These are phyloP conservation scores for Chamaecyparis obtusa DNA, from an alignment of 75 land plant species.

Conservation along the genomic window DNA sequence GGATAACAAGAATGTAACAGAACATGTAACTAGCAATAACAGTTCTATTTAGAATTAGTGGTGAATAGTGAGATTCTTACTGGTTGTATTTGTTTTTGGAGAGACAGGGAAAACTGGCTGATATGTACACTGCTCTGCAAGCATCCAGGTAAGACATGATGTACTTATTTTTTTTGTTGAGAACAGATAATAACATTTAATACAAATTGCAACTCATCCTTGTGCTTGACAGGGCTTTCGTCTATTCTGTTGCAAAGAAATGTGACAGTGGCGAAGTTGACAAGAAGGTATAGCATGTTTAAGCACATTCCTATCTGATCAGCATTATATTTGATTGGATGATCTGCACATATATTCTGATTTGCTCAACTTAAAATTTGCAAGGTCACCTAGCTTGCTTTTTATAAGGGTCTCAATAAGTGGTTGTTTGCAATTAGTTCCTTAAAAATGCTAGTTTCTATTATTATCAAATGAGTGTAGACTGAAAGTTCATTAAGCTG, in stretches of 20 bases:
- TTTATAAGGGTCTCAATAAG: not conserved
- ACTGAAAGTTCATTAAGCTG: not conserved
- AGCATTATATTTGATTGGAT: not conserved
- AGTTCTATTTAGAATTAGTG: not conserved
- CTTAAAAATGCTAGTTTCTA: not conserved
- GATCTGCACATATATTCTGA: too few relatives aligned
- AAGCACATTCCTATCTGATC: not conserved
- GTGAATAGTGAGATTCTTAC: not conserved
- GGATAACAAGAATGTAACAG: not conserved
- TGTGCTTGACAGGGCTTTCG: constrained; percentile 66
- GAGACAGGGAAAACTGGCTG: constrained; percentile 93
- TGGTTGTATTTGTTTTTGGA: not conserved
- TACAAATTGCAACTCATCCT: not conserved
- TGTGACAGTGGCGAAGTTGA: constrained; percentile 88
- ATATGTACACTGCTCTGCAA: constrained; percentile 96
- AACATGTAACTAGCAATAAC: not conserved
- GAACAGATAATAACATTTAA: not conserved
- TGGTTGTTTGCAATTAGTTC: not conserved
- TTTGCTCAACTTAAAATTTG: not conserved
- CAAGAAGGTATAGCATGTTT: constrained; percentile 56
- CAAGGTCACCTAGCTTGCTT: not conserved
- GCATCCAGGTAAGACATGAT: constrained; percentile 73
- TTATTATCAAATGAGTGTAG: not conserved
- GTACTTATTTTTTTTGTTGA: not conserved
- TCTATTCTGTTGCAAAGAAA: constrained; percentile 92